Conservation (phyloP, 1,284 basidiomycete genomes). For the Mycosarcoma maydis region DNA sequence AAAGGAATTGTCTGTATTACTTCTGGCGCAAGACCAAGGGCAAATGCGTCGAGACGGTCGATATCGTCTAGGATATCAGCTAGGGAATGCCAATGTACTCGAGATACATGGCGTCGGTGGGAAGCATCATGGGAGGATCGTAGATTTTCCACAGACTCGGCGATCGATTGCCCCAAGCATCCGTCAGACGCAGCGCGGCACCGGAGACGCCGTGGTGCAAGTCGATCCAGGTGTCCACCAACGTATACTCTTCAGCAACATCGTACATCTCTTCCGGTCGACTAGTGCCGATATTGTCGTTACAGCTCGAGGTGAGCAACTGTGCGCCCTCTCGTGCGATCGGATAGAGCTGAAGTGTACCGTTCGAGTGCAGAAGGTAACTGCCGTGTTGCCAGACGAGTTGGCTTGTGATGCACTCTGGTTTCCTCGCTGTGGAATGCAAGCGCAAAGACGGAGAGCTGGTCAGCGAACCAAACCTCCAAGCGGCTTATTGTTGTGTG, state of each 20-base stretch:
- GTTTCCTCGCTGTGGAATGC: slow-evolving; percentile 28
- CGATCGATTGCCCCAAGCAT: slow-evolving; percentile 39
- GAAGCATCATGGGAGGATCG: slow-evolving; percentile 62
- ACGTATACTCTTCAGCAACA: slow-evolving; percentile 30
- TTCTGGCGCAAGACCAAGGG: not conserved
- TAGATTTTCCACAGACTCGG: slow-evolving; percentile 52
- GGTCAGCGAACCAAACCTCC: too few species aligned
- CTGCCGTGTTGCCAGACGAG: slow-evolving; percentile 66
- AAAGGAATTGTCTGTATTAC: slow-evolving; percentile 14
- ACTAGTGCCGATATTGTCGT: slow-evolving; percentile 1
- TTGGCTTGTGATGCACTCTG: slow-evolving; percentile 57
- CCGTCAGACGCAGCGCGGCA: slow-evolving; percentile 27
- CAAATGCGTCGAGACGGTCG: too few species aligned
- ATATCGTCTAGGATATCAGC: too few species aligned
- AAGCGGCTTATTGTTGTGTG: too few species aligned
- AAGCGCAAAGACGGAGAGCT: not conserved
- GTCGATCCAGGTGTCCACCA: slow-evolving; percentile 44
- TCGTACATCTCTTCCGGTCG: slow-evolving; percentile 47
- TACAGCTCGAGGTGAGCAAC: slow-evolving; percentile 34
- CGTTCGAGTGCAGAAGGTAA: slow-evolving; percentile 56
- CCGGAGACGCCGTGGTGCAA: slow-evolving; percentile 21
- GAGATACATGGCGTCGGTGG: slow-evolving; percentile 51
- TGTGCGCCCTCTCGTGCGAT: slow-evolving; percentile 42
- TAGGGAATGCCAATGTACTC: slow-evolving; percentile 47
- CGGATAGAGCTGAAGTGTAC: slow-evolving; percentile 36